phyloP scores from a whole-genome alignment of 306 rosid species.

The Luffa aegyptiaca region DNA sequence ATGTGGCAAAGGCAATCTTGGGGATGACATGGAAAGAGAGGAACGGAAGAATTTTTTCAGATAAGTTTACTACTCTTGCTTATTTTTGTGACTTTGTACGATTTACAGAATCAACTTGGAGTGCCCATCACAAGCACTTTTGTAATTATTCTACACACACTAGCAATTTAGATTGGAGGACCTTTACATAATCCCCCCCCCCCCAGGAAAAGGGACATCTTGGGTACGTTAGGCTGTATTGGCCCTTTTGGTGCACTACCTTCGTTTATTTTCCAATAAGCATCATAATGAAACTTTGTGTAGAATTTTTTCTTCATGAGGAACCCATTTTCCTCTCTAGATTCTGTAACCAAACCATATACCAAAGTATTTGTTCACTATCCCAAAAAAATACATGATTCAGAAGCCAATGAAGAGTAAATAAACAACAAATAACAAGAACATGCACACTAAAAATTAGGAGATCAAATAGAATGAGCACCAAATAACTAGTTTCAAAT shows the following conservation, averaged over 20 bases:
- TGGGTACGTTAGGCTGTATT: too few species aligned
- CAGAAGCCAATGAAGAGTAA: neutral
- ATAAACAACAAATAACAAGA: neutral
- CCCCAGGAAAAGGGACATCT: too few species aligned
- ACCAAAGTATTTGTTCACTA: neutral
- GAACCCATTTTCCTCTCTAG: neutral
- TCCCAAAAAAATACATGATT: neutral
- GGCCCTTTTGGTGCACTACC: neutral
- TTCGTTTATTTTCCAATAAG: neutral
- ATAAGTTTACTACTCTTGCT: too few species aligned
- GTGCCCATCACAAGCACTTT: too few species aligned
- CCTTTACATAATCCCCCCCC: too few species aligned
- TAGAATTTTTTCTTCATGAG: neutral
- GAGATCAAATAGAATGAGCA: conserved; percentile 3
- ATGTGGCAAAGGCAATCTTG: too few species aligned
- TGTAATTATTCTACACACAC: too few species aligned
- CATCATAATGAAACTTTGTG: neutral
- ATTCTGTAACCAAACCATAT: neutral
- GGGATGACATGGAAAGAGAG: too few species aligned
- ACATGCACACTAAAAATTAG: neutral
- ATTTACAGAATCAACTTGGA: too few species aligned
- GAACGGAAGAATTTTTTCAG: too few species aligned
- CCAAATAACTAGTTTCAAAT: neutral
- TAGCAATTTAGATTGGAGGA: too few species aligned
- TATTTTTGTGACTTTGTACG: too few species aligned